Base-by-base conservation (phyloP, 208 protist genomes). In the Trypanosoma melophagium region DNA sequence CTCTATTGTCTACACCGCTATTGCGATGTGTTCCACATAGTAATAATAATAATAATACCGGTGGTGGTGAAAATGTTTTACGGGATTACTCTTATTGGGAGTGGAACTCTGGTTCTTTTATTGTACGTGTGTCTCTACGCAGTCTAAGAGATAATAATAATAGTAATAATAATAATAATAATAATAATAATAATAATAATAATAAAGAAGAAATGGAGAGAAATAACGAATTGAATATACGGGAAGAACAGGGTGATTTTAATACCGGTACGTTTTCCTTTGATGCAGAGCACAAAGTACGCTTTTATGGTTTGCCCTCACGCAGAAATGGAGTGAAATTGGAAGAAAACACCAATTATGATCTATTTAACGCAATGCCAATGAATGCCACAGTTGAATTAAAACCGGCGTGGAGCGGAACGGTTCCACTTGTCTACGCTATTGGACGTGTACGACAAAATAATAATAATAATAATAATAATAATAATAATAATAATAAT, bases 371-470 rank as follows among this genome's bases (percentile, higher is more conserved):
- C 21, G 2, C 24, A 21, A 16, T 57, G 44, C 28, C 42, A 24
- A 2, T 47, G 19, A 21, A 31, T 47, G 0, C 13, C 8, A 31
- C n/a, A 5, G 9, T 52, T 44, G 21, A 13, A 24, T 41, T 25
- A 12, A 45, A 7, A 25, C 5, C 4, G 28, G 24, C 3, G 1
- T 0, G 22, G 31, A 41, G 49, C 47, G 60, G 60, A 7, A 57
- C 60, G 2, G 50, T 66, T 57, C 60, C 60, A 57, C 31, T 66
- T 57, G 47, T 66, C 21, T 57, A 66, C 38, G 60, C 28, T 24
- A 45, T 66, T 66, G 60, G 60, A 40, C 28, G 28, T 35, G 28
- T 5, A 35, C 28, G 28, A 35, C 28, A 5, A 35, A 7, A 35
- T 35, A 35, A 35, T 35, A 7, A 1, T 35, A 35, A 35, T 7